Evolutionary conservation across 2,329 filamentous ascomycete genomes (phyloP), one percentile per base, ranked within the genome.

Genomic region (Fusarium longipes): DNA sequence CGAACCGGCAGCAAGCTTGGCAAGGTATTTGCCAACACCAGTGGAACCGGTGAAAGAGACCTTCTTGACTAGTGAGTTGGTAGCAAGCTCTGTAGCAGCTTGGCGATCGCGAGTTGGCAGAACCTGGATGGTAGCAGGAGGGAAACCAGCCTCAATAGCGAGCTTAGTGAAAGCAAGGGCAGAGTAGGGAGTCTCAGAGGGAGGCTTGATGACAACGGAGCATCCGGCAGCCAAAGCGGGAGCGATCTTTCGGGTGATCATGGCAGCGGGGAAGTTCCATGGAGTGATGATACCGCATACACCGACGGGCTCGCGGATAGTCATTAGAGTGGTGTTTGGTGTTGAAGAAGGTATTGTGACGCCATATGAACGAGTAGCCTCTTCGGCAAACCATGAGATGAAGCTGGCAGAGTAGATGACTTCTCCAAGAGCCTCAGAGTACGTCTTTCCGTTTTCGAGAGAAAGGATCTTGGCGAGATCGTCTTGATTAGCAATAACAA

Each of bases 121-220:
- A 22, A 76, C 72, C 29, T 77, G 70, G 48, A 76, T 70, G 25
- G 67, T 68, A 8, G 61, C 68, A 17, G 70, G 59, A 2, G 92
- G 91, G 42, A 93, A 90, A 2, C 93, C 93, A 1, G 92, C 92
- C 36, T 90, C 84, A 57, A 86, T 80, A 1, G 88, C 89, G 29
- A 93, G 84, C 73, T 91, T 86, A 4, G 89, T 89, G 18, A 93
- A 80, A 3, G 89, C 89, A 27, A 92, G 87, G 5, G 89, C 86
- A 35, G 90, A 92, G 74, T 92, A 87, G 1, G 91, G 91, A 4
- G 91, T 93, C 77, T 92, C 90, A 4, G 89, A 89, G 10, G 87
- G 89, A 4, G 90, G 89, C 80, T 92, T 92, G 27, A 87, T 84
- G 24, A 94, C 83, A 86, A 93, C 92, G 3, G 90, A 91, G 77